A percentile compares a stretch with the other conserved stretches of the same genome.
These are phyloP conservation scores for Heteromeles arbutifolia DNA, from an alignment of 306 rosid species.

Conservation along the genomic window DNA sequence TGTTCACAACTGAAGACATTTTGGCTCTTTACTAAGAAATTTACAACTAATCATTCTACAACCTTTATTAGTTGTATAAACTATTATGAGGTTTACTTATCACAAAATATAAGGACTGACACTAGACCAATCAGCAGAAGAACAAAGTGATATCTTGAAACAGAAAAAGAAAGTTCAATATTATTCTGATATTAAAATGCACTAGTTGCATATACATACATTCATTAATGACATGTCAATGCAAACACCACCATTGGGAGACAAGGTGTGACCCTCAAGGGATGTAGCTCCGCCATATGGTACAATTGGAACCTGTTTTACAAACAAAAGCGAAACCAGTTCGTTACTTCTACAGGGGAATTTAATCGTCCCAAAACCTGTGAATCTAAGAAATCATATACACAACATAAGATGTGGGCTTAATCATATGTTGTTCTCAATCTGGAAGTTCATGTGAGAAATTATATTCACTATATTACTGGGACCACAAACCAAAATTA, in stretches of 20 bases:
- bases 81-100: background rate
- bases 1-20: background rate
- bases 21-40: background rate
- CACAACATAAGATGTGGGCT: background rate
- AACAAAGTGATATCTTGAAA: background rate
- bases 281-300: constrained; percentile 99
- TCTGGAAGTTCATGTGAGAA: background rate
- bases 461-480: background rate
- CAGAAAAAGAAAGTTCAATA: background rate
- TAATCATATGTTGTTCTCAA: background rate
- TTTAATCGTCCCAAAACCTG: constrained; percentile 8
- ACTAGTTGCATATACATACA: constrained; percentile 43
- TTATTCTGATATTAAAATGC: background rate
- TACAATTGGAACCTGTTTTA: constrained; percentile 75
- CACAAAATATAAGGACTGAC: background rate
- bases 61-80: background rate
- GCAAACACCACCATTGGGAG: constrained; percentile 87
- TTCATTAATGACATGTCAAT: constrained; percentile 83
- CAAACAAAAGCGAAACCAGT: constrained; percentile 15
- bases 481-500: too few species aligned
- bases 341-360: constrained; percentile 10
- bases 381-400: background rate
- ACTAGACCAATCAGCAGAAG: background rate
- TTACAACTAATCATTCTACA: background rate
- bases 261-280: constrained; percentile 91